phyloP scores from a whole-genome alignment of 2,329 filamentous ascomycete species.

The Aspergillus sp. region DNA sequence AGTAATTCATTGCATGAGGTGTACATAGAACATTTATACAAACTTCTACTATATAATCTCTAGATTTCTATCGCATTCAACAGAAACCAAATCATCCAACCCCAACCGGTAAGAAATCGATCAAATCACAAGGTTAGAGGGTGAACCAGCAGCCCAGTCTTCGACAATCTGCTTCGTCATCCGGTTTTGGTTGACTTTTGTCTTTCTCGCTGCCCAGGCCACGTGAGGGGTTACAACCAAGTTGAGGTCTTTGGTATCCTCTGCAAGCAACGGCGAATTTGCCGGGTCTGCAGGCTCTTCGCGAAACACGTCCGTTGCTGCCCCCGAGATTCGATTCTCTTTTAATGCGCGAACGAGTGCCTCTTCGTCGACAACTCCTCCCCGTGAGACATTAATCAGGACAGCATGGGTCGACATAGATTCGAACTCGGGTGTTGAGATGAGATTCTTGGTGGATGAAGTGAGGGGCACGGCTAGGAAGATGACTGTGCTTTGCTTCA shows the following conservation, averaged over 20 bases:
- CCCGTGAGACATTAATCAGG: constrained; percentile 47
- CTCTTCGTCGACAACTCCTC: constrained; percentile 48
- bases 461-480: constrained; percentile 27
- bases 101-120: not conserved
- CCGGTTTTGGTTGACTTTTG: constrained; percentile 41
- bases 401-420: constrained; percentile 43
- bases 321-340: constrained; percentile 43
- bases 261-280: constrained; percentile 39
- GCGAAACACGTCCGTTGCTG: constrained; percentile 48
- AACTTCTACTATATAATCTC: too few relatives aligned
- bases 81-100: not conserved
- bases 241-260: constrained; percentile 44
- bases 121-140: constrained; percentile 15
- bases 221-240: constrained; percentile 50
- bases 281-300: constrained; percentile 44
- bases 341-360: constrained; percentile 44
- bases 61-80: not conserved
- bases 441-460: constrained; percentile 28
- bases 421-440: constrained; percentile 36
- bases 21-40: too few relatives aligned
- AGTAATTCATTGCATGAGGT: too few relatives aligned
- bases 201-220: constrained; percentile 49
- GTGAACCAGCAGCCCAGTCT: constrained; percentile 33
- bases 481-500: constrained; percentile 25
- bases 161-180: constrained; percentile 46